Evolutionary conservation across 2,329 filamentous ascomycete species (phyloP).

Genomic region (Taxawa tesnikishii): DNA sequence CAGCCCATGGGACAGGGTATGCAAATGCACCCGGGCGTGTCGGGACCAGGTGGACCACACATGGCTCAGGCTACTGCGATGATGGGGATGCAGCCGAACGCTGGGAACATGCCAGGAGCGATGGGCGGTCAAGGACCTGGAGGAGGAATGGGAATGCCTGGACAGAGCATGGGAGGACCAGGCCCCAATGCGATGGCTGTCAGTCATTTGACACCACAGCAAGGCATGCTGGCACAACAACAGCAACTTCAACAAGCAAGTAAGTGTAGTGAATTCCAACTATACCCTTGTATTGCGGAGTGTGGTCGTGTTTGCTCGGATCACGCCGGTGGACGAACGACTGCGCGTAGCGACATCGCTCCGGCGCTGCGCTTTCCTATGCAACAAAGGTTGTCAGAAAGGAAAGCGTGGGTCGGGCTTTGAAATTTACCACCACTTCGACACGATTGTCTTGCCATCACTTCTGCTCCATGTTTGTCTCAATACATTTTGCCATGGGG

Average conservation of each 20-base stretch:
- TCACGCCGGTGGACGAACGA: no score
- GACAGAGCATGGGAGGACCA: constrained; percentile 31
- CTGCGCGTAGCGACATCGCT: no score
- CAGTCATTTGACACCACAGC: constrained; percentile 57
- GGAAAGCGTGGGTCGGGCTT: no score
- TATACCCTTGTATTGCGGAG: no score
- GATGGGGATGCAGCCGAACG: constrained; percentile 67
- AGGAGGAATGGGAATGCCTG: constrained; percentile 20
- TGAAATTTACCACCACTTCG: no score
- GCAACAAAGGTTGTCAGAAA: no score
- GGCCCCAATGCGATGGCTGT: constrained; percentile 55
- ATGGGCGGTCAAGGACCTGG: constrained; percentile 14
- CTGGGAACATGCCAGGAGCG: constrained; percentile 35
- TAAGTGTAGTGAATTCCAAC: no score
- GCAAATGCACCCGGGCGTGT: constrained; percentile 63
- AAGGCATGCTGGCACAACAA: constrained; percentile 41
- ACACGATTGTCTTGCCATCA: no score
- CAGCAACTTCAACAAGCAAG: constrained; percentile 19
- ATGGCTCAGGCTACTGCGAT: constrained; percentile 58
- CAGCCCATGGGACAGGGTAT: constrained; percentile 59
- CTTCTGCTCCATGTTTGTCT: no score
- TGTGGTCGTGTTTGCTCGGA: no score
- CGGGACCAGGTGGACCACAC: constrained; percentile 56
- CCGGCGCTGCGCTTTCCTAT: no score
- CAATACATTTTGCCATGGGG: no score